A percentile compares a stretch with the other conserved stretches of the same genome.
phyloP scores from a whole-genome alignment of 2,329 filamentous ascomycete genomes.

The Hypomyces rosellus region DNA sequence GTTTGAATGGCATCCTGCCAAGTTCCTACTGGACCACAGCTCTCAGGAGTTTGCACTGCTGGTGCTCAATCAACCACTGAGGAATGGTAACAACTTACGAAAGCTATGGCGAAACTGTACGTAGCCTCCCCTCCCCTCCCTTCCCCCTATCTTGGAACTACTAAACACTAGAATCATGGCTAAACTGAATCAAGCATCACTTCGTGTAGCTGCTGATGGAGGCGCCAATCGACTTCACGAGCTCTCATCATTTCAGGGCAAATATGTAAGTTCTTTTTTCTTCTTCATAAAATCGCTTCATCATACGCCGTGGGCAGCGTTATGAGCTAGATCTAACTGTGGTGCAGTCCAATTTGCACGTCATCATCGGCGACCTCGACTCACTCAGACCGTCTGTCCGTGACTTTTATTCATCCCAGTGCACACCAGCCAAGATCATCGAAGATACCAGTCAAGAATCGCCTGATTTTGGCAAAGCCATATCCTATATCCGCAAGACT shows the following conservation, averaged over 20 bases:
- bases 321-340: slow-evolving; percentile 1
- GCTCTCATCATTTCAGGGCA: slow-evolving; percentile 35
- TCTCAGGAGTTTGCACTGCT: slow-evolving; percentile 38
- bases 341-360: slow-evolving; percentile 52
- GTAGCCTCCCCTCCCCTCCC: slow-evolving; percentile 11
- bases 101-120: slow-evolving; percentile 45
- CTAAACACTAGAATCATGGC: not conserved
- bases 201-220: slow-evolving; percentile 80
- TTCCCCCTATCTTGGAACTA: not conserved
- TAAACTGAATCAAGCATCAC: slow-evolving; percentile 42
- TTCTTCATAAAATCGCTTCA: not conserved
- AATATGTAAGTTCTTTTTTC: slow-evolving; percentile 33
- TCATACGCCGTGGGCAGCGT: not conserved
- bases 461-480: slow-evolving; percentile 86
- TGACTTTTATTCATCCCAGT: slow-evolving; percentile 57
- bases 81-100: slow-evolving; percentile 40
- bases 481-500: slow-evolving; percentile 48
- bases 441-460: slow-evolving; percentile 74
- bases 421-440: slow-evolving; percentile 51
- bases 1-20: slow-evolving; percentile 36
- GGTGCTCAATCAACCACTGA: slow-evolving; percentile 47
- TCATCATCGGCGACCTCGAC: slow-evolving; percentile 87
- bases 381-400: slow-evolving; percentile 61
- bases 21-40: slow-evolving; percentile 28
- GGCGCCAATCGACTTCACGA: slow-evolving; percentile 71